Evolutionary conservation across 1,284 basidiomycete species (phyloP).

Genomic region (Boletellus deceptivus): DNA sequence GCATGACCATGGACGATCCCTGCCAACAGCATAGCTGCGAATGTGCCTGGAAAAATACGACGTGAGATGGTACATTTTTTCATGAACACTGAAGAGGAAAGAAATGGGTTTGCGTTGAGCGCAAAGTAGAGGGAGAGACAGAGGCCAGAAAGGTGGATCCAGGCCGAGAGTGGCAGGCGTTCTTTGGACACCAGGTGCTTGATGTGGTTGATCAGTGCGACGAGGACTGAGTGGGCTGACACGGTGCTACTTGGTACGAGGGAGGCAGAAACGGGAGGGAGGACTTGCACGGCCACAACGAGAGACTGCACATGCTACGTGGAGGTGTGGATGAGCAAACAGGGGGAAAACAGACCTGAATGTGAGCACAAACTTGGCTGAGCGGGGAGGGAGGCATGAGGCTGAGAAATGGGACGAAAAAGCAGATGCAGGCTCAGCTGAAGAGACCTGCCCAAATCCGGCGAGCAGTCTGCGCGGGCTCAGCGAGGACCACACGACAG

Average conservation of each 20-base stretch:
- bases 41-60: slow-evolving; percentile 49
- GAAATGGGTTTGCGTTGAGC: slow-evolving; percentile 59
- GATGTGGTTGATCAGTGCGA: slow-evolving; percentile 83
- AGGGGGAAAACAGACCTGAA: slow-evolving; percentile 61
- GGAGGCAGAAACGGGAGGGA: not conserved
- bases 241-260: too few species aligned
- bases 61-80: not conserved
- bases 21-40: slow-evolving; percentile 80
- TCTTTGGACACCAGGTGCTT: slow-evolving; percentile 87
- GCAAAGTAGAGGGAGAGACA: slow-evolving; percentile 87
- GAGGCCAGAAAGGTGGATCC: slow-evolving; percentile 82
- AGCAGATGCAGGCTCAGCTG: slow-evolving; percentile 86
- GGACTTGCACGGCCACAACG: slow-evolving; percentile 78
- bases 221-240: slow-evolving; percentile 78
- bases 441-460: slow-evolving; percentile 94
- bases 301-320: slow-evolving; percentile 76
- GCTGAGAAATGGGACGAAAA: slow-evolving; percentile 93
- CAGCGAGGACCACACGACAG: too few species aligned
- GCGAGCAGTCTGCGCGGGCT: slow-evolving; percentile 60
- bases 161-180: slow-evolving; percentile 82
- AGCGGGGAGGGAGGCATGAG: slow-evolving; percentile 79
- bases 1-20: slow-evolving; percentile 60
- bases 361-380: slow-evolving; percentile 85
- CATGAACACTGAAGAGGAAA: too few species aligned
- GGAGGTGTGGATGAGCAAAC: not conserved